These are phyloP conservation scores for Salvia miltiorrhiza DNA, from an alignment of 257 asterid genomes.

Conservation along the genomic window DNA sequence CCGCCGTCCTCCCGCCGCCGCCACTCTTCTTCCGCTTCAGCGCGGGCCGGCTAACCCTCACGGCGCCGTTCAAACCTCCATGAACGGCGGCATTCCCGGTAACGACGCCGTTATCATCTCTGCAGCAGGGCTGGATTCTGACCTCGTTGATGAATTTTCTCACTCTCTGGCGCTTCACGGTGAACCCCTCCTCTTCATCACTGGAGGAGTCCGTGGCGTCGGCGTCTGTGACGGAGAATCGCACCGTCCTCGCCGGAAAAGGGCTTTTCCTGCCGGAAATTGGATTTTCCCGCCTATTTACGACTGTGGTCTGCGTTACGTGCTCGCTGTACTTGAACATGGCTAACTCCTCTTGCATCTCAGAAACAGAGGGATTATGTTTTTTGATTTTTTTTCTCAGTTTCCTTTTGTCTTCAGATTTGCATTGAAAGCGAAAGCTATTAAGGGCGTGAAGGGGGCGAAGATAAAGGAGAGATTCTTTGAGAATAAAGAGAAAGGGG, in stretches of 20 bases:
- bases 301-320: conserved; percentile 38
- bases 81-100: conserved; percentile 15
- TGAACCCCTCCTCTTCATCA: conserved; percentile 52
- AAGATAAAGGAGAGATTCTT: conserved; percentile 28
- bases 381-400: too few species aligned
- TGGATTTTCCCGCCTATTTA: conserved; percentile 19
- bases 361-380: too few species aligned
- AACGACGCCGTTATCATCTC: not conserved
- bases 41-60: conserved; percentile 16
- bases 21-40: conserved; percentile 40
- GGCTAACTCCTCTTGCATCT: too few species aligned
- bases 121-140: conserved; percentile 35
- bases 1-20: conserved; percentile 17
- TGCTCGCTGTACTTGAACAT: conserved; percentile 73
- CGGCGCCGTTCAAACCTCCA: conserved; percentile 13
- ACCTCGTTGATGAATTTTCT: conserved; percentile 70
- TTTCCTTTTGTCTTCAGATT: conserved; percentile 40
- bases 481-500: conserved; percentile 59
- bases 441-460: conserved; percentile 19
- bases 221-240: conserved; percentile 70
- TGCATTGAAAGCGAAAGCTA: conserved; percentile 57
- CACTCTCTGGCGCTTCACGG: conserved; percentile 42
- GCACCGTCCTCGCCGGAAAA: conserved; percentile 40
- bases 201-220: conserved; percentile 93
- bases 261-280: conserved; percentile 18